Conservation (phyloP, 1,139 yeast genomes). For the Hemisphaericaspora lyxosophila region DNA sequence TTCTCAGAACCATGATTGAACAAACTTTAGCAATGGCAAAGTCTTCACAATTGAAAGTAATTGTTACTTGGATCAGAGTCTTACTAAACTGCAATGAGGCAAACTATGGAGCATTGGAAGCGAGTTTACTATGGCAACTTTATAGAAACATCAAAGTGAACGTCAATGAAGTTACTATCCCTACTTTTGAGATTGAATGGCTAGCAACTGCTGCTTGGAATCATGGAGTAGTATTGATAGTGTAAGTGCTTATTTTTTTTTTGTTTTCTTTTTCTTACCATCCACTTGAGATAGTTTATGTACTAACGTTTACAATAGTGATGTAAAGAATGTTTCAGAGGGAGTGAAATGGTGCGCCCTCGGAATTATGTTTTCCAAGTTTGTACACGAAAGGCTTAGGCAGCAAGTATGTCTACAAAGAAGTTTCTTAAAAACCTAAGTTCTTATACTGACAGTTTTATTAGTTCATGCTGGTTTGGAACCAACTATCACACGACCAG, state of each 20-base stretch:
- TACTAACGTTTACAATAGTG: constrained; percentile 10
- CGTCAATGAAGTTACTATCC: constrained; percentile 7
- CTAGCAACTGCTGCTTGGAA: constrained; percentile 22
- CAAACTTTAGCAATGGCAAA: constrained; percentile 1
- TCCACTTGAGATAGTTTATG: background rate
- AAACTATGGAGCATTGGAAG: constrained; percentile 3
- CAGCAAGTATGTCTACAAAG: constrained; percentile 15
- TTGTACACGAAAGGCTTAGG: constrained; percentile 13
- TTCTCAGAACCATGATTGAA: constrained; percentile 6
- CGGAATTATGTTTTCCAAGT: constrained; percentile 11
- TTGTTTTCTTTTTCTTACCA: no score
- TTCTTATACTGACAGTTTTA: no score
- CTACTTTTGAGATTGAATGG: constrained; percentile 22
- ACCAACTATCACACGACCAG: constrained; percentile 10
- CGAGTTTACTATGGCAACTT: constrained; percentile 4
- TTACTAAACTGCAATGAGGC: constrained; percentile 6
- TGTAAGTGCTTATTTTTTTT: constrained; percentile 8
- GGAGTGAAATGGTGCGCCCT: constrained; percentile 11
- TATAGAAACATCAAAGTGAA: constrained; percentile 8
- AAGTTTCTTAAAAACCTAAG: no score
- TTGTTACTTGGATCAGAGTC: constrained; percentile 9
- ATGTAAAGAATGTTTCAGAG: constrained; percentile 3
- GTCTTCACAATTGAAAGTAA: constrained; percentile 2
- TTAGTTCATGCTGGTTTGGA: constrained; percentile 12
- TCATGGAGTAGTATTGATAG: constrained; percentile 15